Evolutionary conservation across 2,329 filamentous ascomycete species (phyloP).

Genomic region (Colletotrichum truncatum): DNA sequence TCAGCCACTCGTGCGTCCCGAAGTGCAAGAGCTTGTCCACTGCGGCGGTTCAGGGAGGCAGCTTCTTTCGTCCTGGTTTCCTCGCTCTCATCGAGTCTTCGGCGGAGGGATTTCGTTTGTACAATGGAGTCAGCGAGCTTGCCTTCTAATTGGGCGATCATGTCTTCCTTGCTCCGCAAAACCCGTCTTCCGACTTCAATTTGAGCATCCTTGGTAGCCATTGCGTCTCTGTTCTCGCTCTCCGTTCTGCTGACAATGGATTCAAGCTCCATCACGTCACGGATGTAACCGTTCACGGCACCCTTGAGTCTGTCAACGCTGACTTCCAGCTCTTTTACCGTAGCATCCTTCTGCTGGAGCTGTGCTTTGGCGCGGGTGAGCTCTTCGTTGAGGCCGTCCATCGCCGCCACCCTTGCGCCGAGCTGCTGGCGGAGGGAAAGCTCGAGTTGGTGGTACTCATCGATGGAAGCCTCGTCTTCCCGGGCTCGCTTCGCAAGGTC

Average conservation of each 20-base stretch:
- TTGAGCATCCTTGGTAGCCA: constrained; percentile 43
- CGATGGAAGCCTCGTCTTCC: constrained; percentile 63
- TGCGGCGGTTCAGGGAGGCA: constrained; percentile 45
- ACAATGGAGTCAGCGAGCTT: constrained; percentile 51
- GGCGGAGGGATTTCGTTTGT: constrained; percentile 48
- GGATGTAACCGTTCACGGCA: constrained; percentile 61
- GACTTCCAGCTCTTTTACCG: constrained; percentile 57
- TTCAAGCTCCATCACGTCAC: constrained; percentile 65
- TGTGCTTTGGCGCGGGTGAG: constrained; percentile 44
- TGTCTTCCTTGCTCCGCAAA: constrained; percentile 46
- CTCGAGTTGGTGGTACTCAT: constrained; percentile 68
- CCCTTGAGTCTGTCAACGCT: constrained; percentile 59
- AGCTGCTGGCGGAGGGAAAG: constrained; percentile 65
- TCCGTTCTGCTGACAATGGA: constrained; percentile 59
- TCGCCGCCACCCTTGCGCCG: constrained; percentile 58
- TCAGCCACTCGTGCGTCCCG: constrained; percentile 60
- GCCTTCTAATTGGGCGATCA: constrained; percentile 52
- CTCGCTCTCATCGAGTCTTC: constrained; percentile 48
- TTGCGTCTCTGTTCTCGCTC: constrained; percentile 41
- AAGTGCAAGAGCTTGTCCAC: constrained; percentile 58
- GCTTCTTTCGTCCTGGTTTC: constrained; percentile 44
- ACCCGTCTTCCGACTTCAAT: constrained; percentile 43
- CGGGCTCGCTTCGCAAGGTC: constrained; percentile 55
- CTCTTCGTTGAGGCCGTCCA: constrained; percentile 56
- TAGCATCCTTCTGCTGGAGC: constrained; percentile 47